Evolutionary conservation across 129 eudicot genomes (phyloP).

Genomic region (Lonicera japonica): DNA sequence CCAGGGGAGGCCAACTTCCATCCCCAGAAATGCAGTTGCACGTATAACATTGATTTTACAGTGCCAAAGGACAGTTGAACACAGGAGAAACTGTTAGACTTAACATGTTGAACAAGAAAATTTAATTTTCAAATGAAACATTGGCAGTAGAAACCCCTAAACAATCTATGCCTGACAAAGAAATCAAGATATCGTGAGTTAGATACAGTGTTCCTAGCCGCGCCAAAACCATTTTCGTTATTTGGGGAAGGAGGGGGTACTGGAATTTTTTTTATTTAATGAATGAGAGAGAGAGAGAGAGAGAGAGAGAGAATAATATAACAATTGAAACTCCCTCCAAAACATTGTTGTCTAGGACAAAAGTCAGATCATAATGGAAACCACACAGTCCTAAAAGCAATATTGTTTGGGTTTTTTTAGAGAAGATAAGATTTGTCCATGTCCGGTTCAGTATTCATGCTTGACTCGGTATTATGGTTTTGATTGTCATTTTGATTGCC

Average conservation of each 20-base stretch:
- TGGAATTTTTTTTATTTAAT: too few relatives aligned
- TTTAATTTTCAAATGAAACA: neutral
- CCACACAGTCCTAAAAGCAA: too few relatives aligned
- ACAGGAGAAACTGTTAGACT: neutral
- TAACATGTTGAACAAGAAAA: neutral
- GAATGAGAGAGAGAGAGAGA: neutral
- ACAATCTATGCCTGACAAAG: neutral
- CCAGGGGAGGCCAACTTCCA: neutral
- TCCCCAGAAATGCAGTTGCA: neutral
- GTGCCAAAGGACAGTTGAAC: neutral
- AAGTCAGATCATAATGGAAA: too few relatives aligned
- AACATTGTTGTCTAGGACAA: too few relatives aligned
- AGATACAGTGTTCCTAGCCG: neutral
- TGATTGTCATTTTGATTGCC: too few relatives aligned
- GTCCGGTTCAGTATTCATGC: too few relatives aligned
- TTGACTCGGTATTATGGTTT: too few relatives aligned
- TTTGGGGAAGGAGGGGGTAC: too few relatives aligned
- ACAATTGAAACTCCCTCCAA: too few relatives aligned
- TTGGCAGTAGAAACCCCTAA: conserved; percentile 4
- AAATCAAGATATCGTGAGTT: neutral
- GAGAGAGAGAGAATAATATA: neutral
- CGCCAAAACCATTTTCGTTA: neutral
- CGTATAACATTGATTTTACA: neutral
- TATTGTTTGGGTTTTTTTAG: too few relatives aligned
- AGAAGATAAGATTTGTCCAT: too few relatives aligned